Percentiles rank a stretch among this genome's conserved stretches.
Evolutionary conservation across 371 early-diverging fungal genomes (phyloP).

Genomic region (Mucor ambiguus): DNA sequence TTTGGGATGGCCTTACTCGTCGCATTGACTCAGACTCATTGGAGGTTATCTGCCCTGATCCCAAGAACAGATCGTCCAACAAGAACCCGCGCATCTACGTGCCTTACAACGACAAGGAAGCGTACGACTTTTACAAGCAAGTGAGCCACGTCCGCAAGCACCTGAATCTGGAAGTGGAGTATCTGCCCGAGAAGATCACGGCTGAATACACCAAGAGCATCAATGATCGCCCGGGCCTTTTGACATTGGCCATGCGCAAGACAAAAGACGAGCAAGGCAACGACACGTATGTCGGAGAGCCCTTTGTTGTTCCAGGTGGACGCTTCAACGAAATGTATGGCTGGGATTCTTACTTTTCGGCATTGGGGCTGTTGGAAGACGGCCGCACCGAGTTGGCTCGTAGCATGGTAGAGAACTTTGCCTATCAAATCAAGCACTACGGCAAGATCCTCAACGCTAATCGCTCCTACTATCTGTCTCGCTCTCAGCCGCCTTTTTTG

Average conservation of each 20-base stretch:
- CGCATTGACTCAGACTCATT: constrained; percentile 92
- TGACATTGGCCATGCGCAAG: constrained; percentile 82
- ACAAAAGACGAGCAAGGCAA: constrained; percentile 56
- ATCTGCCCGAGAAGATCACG: constrained; percentile 84
- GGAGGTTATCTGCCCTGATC: constrained; percentile 89
- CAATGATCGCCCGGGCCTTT: constrained; percentile 87
- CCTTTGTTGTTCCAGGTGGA: constrained; percentile 98
- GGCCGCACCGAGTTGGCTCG: constrained; percentile 81
- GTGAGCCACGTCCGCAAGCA: constrained; percentile 71
- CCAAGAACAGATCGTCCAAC: constrained; percentile 88
- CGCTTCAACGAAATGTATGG: constrained; percentile 99
- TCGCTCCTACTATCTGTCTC: constrained; percentile 93
- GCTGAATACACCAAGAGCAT: constrained; percentile 91
- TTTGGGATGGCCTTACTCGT: constrained; percentile 95
- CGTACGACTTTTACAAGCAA: constrained; percentile 77
- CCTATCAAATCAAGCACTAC: constrained; percentile 94
- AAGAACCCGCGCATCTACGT: constrained; percentile 88
- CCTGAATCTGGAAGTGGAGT: constrained; percentile 79
- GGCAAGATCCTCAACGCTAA: constrained; percentile 98
- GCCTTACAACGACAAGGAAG: constrained; percentile 79
- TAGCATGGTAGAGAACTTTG: constrained; percentile 97
- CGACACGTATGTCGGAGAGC: constrained; percentile 70
- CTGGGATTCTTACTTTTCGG: constrained; percentile 97
- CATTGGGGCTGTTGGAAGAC: constrained; percentile 87
- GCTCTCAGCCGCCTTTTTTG: constrained; percentile 97